Evolutionary conservation across 306 rosid species (phyloP).

Genomic region (Gastrolobium bilobum): DNA sequence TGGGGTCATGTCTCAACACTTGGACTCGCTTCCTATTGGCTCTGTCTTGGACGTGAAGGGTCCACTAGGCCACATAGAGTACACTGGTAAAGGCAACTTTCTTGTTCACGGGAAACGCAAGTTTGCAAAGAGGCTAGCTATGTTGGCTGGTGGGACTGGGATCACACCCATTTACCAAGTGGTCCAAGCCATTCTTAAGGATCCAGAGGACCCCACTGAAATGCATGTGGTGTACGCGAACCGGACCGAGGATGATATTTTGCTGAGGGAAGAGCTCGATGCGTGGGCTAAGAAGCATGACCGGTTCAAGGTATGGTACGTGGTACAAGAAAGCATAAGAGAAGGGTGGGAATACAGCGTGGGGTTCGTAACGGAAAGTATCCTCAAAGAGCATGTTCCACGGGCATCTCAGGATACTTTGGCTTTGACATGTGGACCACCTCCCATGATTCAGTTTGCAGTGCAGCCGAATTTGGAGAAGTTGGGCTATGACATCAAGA

Average conservation of each 20-base stretch:
- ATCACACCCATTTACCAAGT: constrained; percentile 80
- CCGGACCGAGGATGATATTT: constrained; percentile 71
- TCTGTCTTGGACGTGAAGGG: constrained; percentile 65
- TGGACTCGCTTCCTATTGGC: constrained; percentile 61
- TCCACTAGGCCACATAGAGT: constrained; percentile 80
- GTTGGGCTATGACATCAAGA: constrained; percentile 65
- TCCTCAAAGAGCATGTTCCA: constrained; percentile 66
- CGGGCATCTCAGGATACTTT: constrained; percentile 56
- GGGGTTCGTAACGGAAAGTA: constrained; percentile 65
- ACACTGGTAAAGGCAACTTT: constrained; percentile 64
- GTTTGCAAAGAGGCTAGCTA: constrained; percentile 65
- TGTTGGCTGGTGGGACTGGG: constrained; percentile 84
- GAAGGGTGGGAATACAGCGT: constrained; percentile 76
- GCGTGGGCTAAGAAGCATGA: constrained; percentile 60
- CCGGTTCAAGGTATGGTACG: constrained; percentile 74
- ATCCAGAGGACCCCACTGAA: constrained; percentile 73
- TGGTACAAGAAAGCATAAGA: constrained; percentile 52
- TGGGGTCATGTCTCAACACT: constrained; percentile 68
- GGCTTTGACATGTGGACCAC: constrained; percentile 78
- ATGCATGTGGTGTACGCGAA: constrained; percentile 81
- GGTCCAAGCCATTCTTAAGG: constrained; percentile 70
- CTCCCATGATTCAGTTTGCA: constrained; percentile 74
- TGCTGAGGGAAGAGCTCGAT: constrained; percentile 72
- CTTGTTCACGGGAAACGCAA: constrained; percentile 60
- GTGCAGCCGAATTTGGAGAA: constrained; percentile 76